These are phyloP conservation scores for Acephala macrosclerotiorum DNA, from an alignment of 2,329 filamentous ascomycete species.

Conservation along the genomic window DNA sequence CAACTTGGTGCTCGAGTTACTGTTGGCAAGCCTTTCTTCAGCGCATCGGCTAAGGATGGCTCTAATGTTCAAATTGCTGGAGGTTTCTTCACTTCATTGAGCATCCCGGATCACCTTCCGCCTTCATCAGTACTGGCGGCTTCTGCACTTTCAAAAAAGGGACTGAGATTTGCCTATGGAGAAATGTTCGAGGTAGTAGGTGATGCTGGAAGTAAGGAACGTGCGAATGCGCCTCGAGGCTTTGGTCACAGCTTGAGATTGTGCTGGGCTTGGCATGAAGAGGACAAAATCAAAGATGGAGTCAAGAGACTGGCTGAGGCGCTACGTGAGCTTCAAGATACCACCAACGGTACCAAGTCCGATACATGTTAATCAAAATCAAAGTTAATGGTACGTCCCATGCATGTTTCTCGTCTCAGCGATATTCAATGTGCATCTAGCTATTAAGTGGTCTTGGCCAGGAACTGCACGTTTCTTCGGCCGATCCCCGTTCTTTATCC, in stretches of 20 bases:
- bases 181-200: not conserved
- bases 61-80: conserved; percentile 1
- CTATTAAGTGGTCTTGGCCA: no score
- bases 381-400: not conserved
- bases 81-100: conserved; percentile 7
- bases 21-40: not conserved
- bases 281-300: not conserved
- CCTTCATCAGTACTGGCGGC: not conserved
- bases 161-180: not conserved
- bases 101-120: not conserved
- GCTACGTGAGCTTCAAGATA: not conserved
- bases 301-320: not conserved
- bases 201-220: not conserved
- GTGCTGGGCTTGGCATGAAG: conserved; percentile 15
- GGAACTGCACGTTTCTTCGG: no score
- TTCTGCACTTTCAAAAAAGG: not conserved
- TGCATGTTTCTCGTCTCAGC: not conserved
- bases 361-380: not conserved
- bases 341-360: not conserved
- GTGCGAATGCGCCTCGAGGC: not conserved
- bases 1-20: conserved; percentile 2
- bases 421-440: not conserved
- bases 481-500: not conserved
- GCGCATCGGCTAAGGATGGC: conserved; percentile 27
- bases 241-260: conserved; percentile 4